Base-by-base conservation (phyloP, 2,329 filamentous ascomycete genomes). In the Xylaria sp. region DNA sequence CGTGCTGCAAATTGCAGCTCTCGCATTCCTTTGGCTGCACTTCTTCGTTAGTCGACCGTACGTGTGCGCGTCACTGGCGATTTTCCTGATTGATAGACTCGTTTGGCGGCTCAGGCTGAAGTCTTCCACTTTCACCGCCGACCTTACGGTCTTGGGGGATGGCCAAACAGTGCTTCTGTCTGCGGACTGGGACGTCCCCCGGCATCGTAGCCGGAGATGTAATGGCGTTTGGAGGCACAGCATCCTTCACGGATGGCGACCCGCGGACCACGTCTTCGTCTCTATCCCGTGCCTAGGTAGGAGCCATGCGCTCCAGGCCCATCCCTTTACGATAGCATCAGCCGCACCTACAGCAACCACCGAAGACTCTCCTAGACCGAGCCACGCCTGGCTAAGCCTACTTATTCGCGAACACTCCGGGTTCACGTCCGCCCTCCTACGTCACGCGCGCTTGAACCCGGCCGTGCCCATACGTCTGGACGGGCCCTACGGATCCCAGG, bases 241-340 rank as follows among this genome's bases (percentile, higher is more conserved):
- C 62, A 76, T 80, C 59, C 65, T 61, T 4, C 56, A 74, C 44
- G 84, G 84, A 39, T 88, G 85, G 85, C 65, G 74, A 18, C 79
- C 85, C 2, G 82, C 83, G 16, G 82, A 87, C 62, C 86, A 88
- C 66, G 76, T 87, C 44, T 88, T 88, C 68, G 66, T 88, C 52
- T 81, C 81, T 1, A 71, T 88, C 1, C 84, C 85, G 0, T 72
- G 71, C 0, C 74, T 88, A 5, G 79, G 78, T 1, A 68, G 70
- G 2, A 78, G 74, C 49, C 79, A 86, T 62, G 64, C 71, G 2
- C 65, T 86, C 1, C 85, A 88, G 69, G 77, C 84, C 0, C 85
- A 89, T 63, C 86, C 85, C 0, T 88, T 88, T 68, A 88, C 84
- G 7, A 86, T 89, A 50, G 80, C 84, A 16, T 87, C 85, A 2